These are phyloP conservation scores for Mrakia hoshinonis DNA, from an alignment of 768 basidiomycete species.

Conservation along the genomic window DNA sequence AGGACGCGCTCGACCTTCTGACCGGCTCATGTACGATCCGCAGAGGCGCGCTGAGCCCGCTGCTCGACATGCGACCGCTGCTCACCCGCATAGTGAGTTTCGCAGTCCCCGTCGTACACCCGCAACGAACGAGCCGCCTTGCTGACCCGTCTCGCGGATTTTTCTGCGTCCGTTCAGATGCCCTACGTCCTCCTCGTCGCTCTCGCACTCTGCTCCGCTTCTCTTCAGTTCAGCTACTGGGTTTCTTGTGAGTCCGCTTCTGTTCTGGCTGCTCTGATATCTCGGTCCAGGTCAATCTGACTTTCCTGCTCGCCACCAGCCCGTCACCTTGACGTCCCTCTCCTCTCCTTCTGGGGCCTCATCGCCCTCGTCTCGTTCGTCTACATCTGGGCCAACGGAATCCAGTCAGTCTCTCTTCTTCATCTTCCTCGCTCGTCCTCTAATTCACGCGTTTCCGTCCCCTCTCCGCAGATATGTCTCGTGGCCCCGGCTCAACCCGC, in stretches of 20 bases:
- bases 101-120: not conserved
- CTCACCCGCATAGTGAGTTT: conserved; percentile 67
- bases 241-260: conserved; percentile 60
- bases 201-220: conserved; percentile 49
- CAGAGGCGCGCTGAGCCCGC: conserved; percentile 59
- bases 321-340: conserved; percentile 50
- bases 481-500: conserved; percentile 81
- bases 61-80: conserved; percentile 72
- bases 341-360: conserved; percentile 71
- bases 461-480: conserved; percentile 88
- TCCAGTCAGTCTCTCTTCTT: conserved; percentile 32
- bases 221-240: conserved; percentile 48
- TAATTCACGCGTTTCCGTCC: conserved; percentile 37
- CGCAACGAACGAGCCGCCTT: conserved; percentile 1
- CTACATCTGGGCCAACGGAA: conserved; percentile 53
- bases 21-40: conserved; percentile 86
- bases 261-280: not conserved
- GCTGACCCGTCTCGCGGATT: not conserved
- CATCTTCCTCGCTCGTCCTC: not conserved
- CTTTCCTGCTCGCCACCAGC: not conserved
- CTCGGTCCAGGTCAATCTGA: not conserved
- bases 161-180: conserved; percentile 48
- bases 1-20: conserved; percentile 92
- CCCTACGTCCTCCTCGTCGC: conserved; percentile 74
- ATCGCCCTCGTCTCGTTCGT: conserved; percentile 51